Base-by-base conservation (phyloP, 2,329 filamentous ascomycete species). In the Drechslerella coelobrocha region DNA sequence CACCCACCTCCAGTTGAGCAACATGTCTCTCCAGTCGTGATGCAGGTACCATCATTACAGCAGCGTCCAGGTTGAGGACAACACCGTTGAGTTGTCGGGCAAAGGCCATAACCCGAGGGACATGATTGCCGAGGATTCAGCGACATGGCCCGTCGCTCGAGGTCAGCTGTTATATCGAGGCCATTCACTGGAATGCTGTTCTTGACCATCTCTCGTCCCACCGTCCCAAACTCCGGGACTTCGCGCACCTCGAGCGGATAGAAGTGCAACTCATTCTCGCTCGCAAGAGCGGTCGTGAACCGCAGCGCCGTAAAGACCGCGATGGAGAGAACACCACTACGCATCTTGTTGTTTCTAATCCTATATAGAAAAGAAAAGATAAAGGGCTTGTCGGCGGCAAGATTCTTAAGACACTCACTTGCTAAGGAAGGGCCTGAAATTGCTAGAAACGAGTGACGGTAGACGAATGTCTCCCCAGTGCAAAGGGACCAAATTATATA, bases 11-110 rank as follows among this genome's bases (percentile, higher is more conserved):
- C 66, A 55, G 26, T 60, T 9, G 54, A 31, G 17, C 66, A 71
- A 17, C 66, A 71, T 2, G 45, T 59, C 21, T 71, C 37, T 19
- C 66, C 59, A 14, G n/a, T 54, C 23, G 50, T 24, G 45, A 71
- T 63, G 43, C 66, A 71, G 8, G 66, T 71, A 9, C 66, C 66
- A 34, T 71, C 66, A 19, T 63, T 23, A 34, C 66, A 71, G 29
- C 66, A 71, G 31, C 53, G 39, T 5, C 66, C 66, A 8, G 66
- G 66, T 6, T 47, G 26, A 12, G 37, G 66, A 39, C 66, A 71
- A 24, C 66, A 71, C 48, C 66, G 34, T 21, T 48, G 43, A 26
- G 59, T 71, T 17, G 53, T 19, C 2, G 27, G 26, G n/a, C 66
- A 71, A 39, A 71, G 59, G 8, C 66, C 66, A 19, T 59, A 71